Base-by-base conservation (phyloP, 2,329 filamentous ascomycete species). In the Mollisia scopiformis region DNA sequence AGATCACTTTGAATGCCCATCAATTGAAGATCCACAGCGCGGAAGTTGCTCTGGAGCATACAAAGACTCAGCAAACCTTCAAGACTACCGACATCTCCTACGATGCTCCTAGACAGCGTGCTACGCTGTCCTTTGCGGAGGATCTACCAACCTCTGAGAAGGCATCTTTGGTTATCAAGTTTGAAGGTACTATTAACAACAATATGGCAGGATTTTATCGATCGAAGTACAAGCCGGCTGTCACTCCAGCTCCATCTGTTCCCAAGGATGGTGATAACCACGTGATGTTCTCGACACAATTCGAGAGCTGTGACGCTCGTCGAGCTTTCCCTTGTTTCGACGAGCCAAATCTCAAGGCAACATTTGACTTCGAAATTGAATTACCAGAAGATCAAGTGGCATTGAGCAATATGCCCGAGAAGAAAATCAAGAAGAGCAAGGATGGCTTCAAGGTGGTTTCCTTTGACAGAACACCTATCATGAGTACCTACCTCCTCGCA, bases 271-370 rank as follows among this genome's bases (percentile, higher is more conserved):
- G 82, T 50, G 82, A 87, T 70, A 85, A 82, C 73, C 84, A 87
- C 75, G 84, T 85, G 73, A 93, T 94, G 91, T 82, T 97, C 76
- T 96, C 92, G 80, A 99, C 95, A 52, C 95, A 99, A 75, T 99
- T 99, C 73, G 95, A 99, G 81, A 90, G 93, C 49, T 97, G 93
- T 72, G 95, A 99, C 78, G 95, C 95, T 63, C 89, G 95, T 66
- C 85, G 93, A 68, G 94, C 95, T 8, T 97, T 99, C 78, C 95
- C 95, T 51, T 99, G 95, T 80, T 98, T 98, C 73, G 95, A 99
- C 73, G 95, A 99, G 79, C 95, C 95, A 43, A 97, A 96, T 72
- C 84, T 98, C 66, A 99, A 99, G 79, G 92, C 95, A 11, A 94
- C 93, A 2, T 98, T 97, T 73, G 93, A 97, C 75, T 91, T 99